Percentiles rank a stretch among this genome's conserved stretches.
Evolutionary conservation across 2,329 filamentous ascomycete species (phyloP).

Genomic region (Fusarium abutilonis): DNA sequence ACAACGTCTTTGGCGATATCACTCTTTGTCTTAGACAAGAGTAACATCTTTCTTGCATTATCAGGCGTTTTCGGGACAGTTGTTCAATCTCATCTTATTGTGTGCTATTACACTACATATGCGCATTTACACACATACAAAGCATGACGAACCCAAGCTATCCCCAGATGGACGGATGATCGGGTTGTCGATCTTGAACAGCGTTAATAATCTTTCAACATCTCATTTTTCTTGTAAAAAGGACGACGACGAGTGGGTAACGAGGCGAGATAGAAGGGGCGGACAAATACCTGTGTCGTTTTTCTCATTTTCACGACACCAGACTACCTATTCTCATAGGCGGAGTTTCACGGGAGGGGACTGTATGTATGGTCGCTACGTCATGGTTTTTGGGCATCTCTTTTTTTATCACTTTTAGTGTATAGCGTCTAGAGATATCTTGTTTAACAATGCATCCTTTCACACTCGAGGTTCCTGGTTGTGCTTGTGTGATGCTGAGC

Average conservation of each 20-base stretch:
- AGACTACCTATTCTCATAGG: constrained; percentile 6
- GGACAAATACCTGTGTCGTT: constrained; percentile 7
- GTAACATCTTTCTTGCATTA: constrained; percentile 21
- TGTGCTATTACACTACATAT: background rate
- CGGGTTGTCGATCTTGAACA: constrained; percentile 10
- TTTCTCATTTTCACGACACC: constrained; percentile 1
- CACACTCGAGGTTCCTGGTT: background rate
- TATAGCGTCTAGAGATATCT: constrained; percentile 23
- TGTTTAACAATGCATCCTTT: constrained; percentile 12
- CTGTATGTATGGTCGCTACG: constrained; percentile 16
- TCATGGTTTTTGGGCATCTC: constrained; percentile 13
- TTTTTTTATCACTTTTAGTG: constrained; percentile 6
- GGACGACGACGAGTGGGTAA: constrained; percentile 10
- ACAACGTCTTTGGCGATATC: constrained; percentile 40
- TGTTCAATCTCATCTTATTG: constrained; percentile 15
- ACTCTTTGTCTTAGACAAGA: constrained; percentile 24
- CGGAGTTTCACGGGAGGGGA: constrained; percentile 11
- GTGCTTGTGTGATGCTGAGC: background rate
- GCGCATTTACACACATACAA: constrained; percentile 17
- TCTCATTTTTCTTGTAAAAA: constrained; percentile 19
- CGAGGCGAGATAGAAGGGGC: constrained; percentile 22
- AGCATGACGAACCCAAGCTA: constrained; percentile 3
- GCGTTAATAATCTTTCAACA: constrained; percentile 20
- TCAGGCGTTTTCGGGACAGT: constrained; percentile 26
- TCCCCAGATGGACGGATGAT: constrained; percentile 30